Percentiles rank a stretch among this genome's conserved stretches.
These are phyloP conservation scores for Leccinum barrowsii DNA, from an alignment of 768 basidiomycete species.

Conservation along the genomic window DNA sequence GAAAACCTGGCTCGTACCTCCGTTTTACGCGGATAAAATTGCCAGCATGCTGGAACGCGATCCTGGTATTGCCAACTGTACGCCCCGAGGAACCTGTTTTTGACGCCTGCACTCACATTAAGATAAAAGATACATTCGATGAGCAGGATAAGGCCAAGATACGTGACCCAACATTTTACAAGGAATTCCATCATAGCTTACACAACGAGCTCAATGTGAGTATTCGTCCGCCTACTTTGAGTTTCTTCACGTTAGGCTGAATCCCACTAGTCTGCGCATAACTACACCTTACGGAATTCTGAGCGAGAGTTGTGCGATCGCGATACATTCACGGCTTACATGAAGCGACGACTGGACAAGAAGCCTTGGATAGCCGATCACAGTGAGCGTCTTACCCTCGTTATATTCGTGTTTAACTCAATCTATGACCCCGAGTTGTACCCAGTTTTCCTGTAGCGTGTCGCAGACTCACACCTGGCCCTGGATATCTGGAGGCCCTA, in stretches of 20 bases:
- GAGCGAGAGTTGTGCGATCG: conserved; percentile 30
- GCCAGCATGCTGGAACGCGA: neutral
- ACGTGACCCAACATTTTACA: neutral
- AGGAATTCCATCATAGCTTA: neutral
- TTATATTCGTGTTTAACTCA: neutral
- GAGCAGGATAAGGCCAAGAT: neutral
- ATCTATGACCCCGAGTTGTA: conserved; percentile 30
- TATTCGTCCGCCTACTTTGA: neutral
- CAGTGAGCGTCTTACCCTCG: neutral
- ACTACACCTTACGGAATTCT: conserved; percentile 40
- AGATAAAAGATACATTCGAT: neutral
- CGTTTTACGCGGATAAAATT: neutral
- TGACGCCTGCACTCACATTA: neutral
- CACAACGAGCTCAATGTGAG: neutral
- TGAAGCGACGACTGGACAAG: conserved; percentile 48
- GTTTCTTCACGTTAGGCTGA: neutral
- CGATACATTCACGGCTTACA: conserved; percentile 39
- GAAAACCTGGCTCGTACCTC: neutral
- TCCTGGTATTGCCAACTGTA: conserved; percentile 40
- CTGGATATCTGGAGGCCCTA: conserved; percentile 64
- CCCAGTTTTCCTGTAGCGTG: conserved; percentile 58
- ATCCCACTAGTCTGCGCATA: conserved; percentile 28
- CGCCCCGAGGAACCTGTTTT: neutral
- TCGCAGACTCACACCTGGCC: conserved; percentile 63
- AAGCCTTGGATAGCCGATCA: conserved; percentile 46